phyloP scores from a whole-genome alignment of 495 filamentous ascomycete genomes.

The Cercophora sp. region DNA sequence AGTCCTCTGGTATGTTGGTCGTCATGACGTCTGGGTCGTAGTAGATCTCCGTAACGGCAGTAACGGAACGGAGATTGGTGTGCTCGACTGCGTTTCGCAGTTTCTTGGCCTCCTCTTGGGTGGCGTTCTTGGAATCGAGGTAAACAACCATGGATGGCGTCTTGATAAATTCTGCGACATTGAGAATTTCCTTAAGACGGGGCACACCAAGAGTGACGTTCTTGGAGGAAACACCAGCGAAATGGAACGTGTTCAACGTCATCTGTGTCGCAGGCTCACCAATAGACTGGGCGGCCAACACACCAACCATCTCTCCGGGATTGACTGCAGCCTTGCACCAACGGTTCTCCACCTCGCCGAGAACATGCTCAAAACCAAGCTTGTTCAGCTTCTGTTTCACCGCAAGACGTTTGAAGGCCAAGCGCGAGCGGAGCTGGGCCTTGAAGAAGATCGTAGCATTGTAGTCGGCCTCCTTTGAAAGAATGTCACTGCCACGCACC shows the following conservation, averaged over 20 bases:
- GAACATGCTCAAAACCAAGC: constrained; percentile 84
- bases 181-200: constrained; percentile 98
- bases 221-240: constrained; percentile 98
- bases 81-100: constrained; percentile 88
- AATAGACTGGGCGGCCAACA: constrained; percentile 95
- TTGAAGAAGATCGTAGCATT: constrained; percentile 90
- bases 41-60: constrained; percentile 88
- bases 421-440: constrained; percentile 78
- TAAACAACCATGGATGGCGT: constrained; percentile 98
- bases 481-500: constrained; percentile 75
- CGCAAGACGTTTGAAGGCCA: constrained; percentile 89
- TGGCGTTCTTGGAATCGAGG: constrained; percentile 54
- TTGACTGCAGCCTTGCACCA: constrained; percentile 77
- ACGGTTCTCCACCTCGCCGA: constrained; percentile 85
- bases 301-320: constrained; percentile 98
- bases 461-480: constrained; percentile 81
- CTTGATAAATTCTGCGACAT: constrained; percentile 96
- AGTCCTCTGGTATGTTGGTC: constrained; percentile 82
- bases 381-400: constrained; percentile 80
- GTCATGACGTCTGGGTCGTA: constrained; percentile 88
- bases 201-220: constrained; percentile 99
- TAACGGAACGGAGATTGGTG: constrained; percentile 89
- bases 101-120: constrained; percentile 76
- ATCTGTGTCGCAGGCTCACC: constrained; percentile 99
- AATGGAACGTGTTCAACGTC: constrained; percentile 99